Percentiles rank a stretch among this genome's conserved stretches.
phyloP scores from a whole-genome alignment of 176 grass and related monocot species.

The Hsuehochloa calcarea region DNA sequence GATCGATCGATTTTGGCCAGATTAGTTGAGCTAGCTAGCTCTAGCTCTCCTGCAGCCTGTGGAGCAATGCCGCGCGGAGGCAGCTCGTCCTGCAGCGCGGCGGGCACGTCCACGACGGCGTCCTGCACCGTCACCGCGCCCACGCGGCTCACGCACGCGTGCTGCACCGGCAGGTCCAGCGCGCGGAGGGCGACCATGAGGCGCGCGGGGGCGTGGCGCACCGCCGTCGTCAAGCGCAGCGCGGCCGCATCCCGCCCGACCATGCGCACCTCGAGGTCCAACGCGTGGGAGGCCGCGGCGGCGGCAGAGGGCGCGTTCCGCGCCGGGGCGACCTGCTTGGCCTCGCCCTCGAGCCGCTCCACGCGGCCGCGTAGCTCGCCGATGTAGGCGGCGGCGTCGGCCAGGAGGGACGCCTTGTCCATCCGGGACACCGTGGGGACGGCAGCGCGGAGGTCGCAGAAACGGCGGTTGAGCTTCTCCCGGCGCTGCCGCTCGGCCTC shows the following conservation, averaged over 20 bases:
- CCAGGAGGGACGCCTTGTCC: slow-evolving; percentile 70
- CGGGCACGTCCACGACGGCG: slow-evolving; percentile 45
- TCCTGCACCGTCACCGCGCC: slow-evolving; percentile 50
- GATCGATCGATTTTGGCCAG: background rate
- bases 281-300: background rate
- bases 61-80: slow-evolving; percentile 39
- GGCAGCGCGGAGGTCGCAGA: slow-evolving; percentile 57
- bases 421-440: slow-evolving; percentile 60
- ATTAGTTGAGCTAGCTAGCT: background rate
- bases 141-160: slow-evolving; percentile 43
- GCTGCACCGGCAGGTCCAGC: slow-evolving; percentile 43
- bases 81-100: slow-evolving; percentile 8
- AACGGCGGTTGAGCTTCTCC: slow-evolving; percentile 61
- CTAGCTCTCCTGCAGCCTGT: background rate
- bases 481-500: slow-evolving; percentile 59
- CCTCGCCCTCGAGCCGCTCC: slow-evolving; percentile 27
- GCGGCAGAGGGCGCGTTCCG: background rate
- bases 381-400: slow-evolving; percentile 58
- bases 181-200: slow-evolving; percentile 44
- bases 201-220: slow-evolving; percentile 31
- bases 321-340: background rate
- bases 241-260: slow-evolving; percentile 7
- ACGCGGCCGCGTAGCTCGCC: slow-evolving; percentile 41
- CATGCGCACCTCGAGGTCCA: slow-evolving; percentile 11
- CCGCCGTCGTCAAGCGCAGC: slow-evolving; percentile 18